A percentile compares a stretch with the other conserved stretches of the same genome.
Evolutionary conservation across 1,284 basidiomycete species (phyloP).

Genomic region (Volvariella surrecta): DNA sequence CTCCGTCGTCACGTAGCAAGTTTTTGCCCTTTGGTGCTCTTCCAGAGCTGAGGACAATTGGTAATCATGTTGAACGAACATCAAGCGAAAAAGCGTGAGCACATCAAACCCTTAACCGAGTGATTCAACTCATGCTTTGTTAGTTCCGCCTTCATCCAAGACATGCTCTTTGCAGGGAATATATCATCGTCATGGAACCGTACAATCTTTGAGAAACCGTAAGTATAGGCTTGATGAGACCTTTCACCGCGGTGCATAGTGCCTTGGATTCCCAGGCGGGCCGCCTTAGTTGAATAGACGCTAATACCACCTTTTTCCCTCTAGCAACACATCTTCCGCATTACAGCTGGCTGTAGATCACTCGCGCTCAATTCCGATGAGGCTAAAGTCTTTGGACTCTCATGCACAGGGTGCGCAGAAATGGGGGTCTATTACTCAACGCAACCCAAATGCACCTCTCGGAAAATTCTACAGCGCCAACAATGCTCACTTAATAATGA

Average conservation of each 20-base stretch:
- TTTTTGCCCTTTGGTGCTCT: too few relatives aligned
- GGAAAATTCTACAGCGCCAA: constrained; percentile 45
- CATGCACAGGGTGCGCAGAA: constrained; percentile 27
- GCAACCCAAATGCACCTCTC: constrained; percentile 15
- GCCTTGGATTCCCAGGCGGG: too few relatives aligned
- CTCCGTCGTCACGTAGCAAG: too few relatives aligned
- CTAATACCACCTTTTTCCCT: too few relatives aligned
- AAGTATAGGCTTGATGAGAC: constrained; percentile 6
- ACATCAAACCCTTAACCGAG: too few relatives aligned
- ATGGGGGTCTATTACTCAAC: constrained; percentile 18
- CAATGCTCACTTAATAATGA: constrained; percentile 35
- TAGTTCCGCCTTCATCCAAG: not conserved
- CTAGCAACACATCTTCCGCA: constrained; percentile 7
- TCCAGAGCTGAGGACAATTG: too few relatives aligned
- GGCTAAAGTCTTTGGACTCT: constrained; percentile 26
- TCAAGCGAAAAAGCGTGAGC: too few relatives aligned
- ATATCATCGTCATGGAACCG: too few relatives aligned
- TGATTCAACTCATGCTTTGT: too few relatives aligned
- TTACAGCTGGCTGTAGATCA: constrained; percentile 35
- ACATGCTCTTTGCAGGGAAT: not conserved
- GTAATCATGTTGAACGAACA: too few relatives aligned
- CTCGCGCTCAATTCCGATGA: constrained; percentile 31
- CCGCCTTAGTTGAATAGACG: too few relatives aligned
- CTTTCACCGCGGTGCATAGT: not conserved
- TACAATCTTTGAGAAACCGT: constrained; percentile 13